Conservation (phyloP, 768 basidiomycete genomes). For the Neoboletus brunneissimus region DNA sequence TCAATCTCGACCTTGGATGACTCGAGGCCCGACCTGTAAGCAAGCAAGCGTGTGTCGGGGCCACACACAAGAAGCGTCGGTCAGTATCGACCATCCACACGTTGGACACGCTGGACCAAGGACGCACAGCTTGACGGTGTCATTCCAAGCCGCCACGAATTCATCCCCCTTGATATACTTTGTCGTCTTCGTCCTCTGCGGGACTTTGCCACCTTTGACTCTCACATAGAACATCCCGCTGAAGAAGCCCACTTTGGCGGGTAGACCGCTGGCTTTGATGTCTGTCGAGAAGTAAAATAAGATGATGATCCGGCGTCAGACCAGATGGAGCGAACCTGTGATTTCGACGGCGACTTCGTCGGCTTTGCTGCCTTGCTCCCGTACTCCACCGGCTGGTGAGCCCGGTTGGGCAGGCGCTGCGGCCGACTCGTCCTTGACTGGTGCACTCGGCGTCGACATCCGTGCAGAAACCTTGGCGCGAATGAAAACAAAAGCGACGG, state of each 20-base stretch:
- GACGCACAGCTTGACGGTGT: slow-evolving; percentile 28
- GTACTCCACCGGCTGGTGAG: neutral
- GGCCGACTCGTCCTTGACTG: neutral
- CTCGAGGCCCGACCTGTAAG: slow-evolving; percentile 28
- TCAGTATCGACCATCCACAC: neutral
- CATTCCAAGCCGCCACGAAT: slow-evolving; percentile 30
- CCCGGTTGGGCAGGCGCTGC: neutral
- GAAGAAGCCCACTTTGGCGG: slow-evolving; percentile 32
- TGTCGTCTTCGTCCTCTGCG: slow-evolving; percentile 27
- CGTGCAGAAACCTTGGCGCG: neutral
- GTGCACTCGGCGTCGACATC: slow-evolving; percentile 16
- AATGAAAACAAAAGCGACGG: neutral
- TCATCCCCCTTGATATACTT: slow-evolving; percentile 27
- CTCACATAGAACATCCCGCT: slow-evolving; percentile 28
- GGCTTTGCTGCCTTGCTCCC: slow-evolving; percentile 1
- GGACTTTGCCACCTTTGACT: slow-evolving; percentile 28
- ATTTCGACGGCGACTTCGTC: slow-evolving; percentile 29
- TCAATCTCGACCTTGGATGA: slow-evolving; percentile 35
- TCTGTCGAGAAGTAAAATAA: slow-evolving; percentile 10
- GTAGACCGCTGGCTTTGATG: slow-evolving; percentile 35
- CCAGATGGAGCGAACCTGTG: slow-evolving; percentile 15
- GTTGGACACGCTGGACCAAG: neutral
- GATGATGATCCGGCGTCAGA: neutral
- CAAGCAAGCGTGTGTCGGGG: neutral
- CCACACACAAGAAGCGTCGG: neutral